These are phyloP conservation scores for Anthoceros angustus DNA, from an alignment of 225 moss, liverwort and hornwort genomes.

Conservation along the genomic window DNA sequence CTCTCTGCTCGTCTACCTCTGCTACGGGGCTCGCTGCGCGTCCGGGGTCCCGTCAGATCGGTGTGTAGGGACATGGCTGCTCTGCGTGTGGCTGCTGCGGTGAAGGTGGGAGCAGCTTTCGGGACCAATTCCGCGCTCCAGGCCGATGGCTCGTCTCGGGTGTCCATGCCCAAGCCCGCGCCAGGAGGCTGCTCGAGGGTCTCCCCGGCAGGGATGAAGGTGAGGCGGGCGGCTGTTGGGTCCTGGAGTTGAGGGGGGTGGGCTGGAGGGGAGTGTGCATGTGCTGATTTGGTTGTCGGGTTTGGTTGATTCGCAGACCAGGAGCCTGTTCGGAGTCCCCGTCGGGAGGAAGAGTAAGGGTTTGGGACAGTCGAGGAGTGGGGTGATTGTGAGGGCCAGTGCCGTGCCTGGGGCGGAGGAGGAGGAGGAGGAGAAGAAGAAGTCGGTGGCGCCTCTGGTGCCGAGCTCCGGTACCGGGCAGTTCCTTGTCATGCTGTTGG, in stretches of 20 bases:
- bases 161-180: not conserved
- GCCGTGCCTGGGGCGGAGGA: slow-evolving; percentile 9
- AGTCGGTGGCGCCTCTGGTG: slow-evolving; percentile 21
- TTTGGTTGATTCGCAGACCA: not conserved
- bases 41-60: too few relatives aligned
- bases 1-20: too few relatives aligned
- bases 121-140: not conserved
- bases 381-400: not conserved
- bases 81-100: not conserved
- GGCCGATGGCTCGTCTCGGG: not conserved
- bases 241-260: not conserved
- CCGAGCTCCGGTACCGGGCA: slow-evolving; percentile 31
- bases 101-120: not conserved
- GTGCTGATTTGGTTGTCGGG: not conserved
- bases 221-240: not conserved
- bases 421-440: slow-evolving; percentile 6
- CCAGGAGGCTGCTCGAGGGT: too few relatives aligned
- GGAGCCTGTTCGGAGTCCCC: not conserved
- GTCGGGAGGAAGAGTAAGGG: not conserved
- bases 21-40: too few relatives aligned
- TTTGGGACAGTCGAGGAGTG: not conserved
- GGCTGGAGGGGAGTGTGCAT: not conserved
- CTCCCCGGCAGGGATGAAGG: not conserved
- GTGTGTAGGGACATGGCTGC: not conserved
- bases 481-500: slow-evolving; percentile 25